Conservation (phyloP, 768 basidiomycete species). For the Tylopilus sp. region DNA sequence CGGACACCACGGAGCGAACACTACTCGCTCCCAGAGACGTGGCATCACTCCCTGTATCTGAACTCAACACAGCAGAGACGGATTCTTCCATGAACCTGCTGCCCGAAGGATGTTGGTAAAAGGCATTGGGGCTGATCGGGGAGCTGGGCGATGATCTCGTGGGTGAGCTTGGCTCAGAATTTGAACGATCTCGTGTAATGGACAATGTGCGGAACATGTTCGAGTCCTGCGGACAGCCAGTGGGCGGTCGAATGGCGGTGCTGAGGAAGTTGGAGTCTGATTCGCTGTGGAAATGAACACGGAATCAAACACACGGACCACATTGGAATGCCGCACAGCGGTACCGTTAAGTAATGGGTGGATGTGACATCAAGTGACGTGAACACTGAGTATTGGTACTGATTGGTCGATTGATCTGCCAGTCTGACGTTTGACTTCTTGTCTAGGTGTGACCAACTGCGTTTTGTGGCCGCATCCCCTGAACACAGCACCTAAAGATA, state of each 20-base stretch:
- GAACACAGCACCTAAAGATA: no score
- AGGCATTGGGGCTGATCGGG: background rate
- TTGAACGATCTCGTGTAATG: background rate
- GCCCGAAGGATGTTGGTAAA: conserved; percentile 21
- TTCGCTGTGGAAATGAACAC: background rate
- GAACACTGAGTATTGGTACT: no score
- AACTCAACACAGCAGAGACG: conserved; percentile 24
- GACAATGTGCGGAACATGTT: conserved; percentile 20
- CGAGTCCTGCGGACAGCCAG: background rate
- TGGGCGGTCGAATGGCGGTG: background rate
- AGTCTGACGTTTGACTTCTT: background rate
- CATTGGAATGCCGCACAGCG: background rate
- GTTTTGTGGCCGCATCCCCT: no score
- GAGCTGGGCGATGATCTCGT: conserved; percentile 16
- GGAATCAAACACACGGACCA: background rate
- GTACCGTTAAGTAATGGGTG: background rate
- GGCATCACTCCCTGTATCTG: conserved; percentile 25
- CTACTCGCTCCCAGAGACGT: conserved; percentile 6
- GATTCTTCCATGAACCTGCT: conserved; percentile 28
- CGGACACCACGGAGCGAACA: background rate
- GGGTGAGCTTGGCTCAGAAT: conserved; percentile 9
- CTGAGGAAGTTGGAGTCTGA: background rate
- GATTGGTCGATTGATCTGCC: no score
- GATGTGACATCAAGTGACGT: background rate
- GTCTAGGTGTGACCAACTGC: background rate